These are phyloP conservation scores for Blepharisma japonicum DNA, from an alignment of 73 alveolate genomes.

Conservation along the genomic window DNA sequence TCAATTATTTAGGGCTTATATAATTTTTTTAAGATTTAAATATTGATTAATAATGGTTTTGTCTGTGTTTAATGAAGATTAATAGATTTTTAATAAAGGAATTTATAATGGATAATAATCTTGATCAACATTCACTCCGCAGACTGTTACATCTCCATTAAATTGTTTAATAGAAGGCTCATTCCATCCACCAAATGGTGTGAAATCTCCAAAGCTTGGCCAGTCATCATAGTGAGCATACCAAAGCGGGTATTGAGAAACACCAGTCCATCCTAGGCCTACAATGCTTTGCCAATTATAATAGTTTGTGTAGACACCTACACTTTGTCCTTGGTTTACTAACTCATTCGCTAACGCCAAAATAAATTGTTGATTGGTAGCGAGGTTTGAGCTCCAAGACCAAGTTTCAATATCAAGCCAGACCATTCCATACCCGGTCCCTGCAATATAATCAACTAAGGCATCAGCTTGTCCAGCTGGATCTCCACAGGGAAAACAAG, in stretches of 20 bases:
- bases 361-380: constrained; percentile 55
- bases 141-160: constrained; percentile 58
- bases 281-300: constrained; percentile 64
- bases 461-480: neutral
- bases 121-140: constrained; percentile 65
- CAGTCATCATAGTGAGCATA: constrained; percentile 77
- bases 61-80: no score
- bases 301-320: constrained; percentile 58
- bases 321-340: constrained; percentile 41
- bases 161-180: constrained; percentile 63
- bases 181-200: constrained; percentile 66
- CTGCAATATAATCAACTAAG: neutral
- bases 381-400: constrained; percentile 35
- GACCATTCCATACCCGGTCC: constrained; percentile 23
- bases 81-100: neutral
- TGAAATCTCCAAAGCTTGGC: constrained; percentile 60
- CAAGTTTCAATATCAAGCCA: constrained; percentile 84
- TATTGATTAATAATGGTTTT: no score
- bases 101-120: constrained; percentile 45
- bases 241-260: constrained; percentile 60
- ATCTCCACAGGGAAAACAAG: constrained; percentile 17
- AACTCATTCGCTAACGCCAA: constrained; percentile 43
- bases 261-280: constrained; percentile 57
- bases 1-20: no score
- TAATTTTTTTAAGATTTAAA: no score